Conservation (phyloP, 768 basidiomycete species). For the Russula sp. region DNA sequence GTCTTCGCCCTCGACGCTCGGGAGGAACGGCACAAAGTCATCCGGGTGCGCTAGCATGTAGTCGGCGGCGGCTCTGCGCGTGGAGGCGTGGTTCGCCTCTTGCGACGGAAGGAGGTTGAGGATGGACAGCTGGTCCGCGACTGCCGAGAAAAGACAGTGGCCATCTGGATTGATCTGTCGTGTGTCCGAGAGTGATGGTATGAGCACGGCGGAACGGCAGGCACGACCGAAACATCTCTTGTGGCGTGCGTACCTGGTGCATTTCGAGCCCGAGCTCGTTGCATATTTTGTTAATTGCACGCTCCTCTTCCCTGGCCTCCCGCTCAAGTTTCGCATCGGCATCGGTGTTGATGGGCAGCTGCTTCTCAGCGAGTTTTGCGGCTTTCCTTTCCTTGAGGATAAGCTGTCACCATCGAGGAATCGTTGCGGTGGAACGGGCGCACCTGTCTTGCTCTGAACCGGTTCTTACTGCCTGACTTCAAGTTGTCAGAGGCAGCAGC, state of each 20-base stretch:
- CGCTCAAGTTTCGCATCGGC: constrained; percentile 52
- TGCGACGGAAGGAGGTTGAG: constrained; percentile 56
- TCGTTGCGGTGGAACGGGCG: constrained; percentile 13
- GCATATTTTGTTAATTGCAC: constrained; percentile 56
- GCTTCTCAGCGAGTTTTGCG: constrained; percentile 51
- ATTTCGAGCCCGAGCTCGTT: constrained; percentile 60
- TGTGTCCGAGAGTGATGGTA: background rate
- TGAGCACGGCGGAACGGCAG: background rate
- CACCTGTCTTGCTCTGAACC: constrained; percentile 71
- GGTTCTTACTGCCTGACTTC: constrained; percentile 54
- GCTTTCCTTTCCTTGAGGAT: constrained; percentile 61
- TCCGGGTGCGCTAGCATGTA: constrained; percentile 81
- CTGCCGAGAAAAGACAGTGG: constrained; percentile 90
- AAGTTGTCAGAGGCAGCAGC: background rate
- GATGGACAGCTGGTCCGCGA: constrained; percentile 86
- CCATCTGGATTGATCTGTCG: constrained; percentile 87
- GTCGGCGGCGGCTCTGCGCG: constrained; percentile 65
- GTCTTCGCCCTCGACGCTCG: constrained; percentile 67
- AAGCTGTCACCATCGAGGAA: constrained; percentile 13
- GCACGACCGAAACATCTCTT: background rate
- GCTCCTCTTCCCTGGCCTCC: constrained; percentile 64
- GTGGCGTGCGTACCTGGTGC: constrained; percentile 44
- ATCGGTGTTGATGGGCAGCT: constrained; percentile 49
- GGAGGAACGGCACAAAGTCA: constrained; percentile 92
- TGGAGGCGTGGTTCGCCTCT: constrained; percentile 52